Conservation (phyloP, 169 alveolate species). For the Pseudocohnilembus persalinus region DNA sequence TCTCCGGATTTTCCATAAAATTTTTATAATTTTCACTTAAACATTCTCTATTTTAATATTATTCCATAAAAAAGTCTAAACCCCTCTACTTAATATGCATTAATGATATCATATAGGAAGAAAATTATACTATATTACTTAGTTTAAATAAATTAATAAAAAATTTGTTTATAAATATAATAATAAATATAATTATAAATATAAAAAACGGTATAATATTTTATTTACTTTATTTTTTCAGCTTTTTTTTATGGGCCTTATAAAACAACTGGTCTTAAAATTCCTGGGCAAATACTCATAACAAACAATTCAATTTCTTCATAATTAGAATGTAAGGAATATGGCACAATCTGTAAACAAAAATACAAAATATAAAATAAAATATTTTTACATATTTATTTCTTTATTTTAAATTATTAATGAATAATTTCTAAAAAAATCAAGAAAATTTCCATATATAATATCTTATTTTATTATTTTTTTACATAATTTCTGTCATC, state of each 20-base stretch:
- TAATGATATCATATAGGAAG: constrained; percentile 40
- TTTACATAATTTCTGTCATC: constrained; percentile 47
- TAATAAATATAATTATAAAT: too few species aligned
- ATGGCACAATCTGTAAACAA: constrained; percentile 18
- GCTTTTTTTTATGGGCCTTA: constrained; percentile 9
- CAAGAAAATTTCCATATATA: too few species aligned
- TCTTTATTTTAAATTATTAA: not conserved
- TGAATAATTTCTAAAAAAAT: not conserved
- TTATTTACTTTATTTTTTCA: constrained; percentile 37
- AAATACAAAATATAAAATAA: not conserved
- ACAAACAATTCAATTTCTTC: constrained; percentile 42
- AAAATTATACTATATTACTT: constrained; percentile 40
- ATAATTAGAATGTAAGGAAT: constrained; percentile 40
- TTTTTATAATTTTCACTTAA: constrained; percentile 17
- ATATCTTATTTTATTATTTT: too few species aligned
- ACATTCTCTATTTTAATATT: constrained; percentile 24
- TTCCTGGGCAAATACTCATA: constrained; percentile 38
- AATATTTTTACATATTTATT: not conserved
- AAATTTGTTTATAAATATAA: too few species aligned
- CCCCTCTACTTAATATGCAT: constrained; percentile 41
- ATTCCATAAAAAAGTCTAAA: constrained; percentile 29
- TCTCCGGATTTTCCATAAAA: not conserved
- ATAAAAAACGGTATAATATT: too few species aligned
- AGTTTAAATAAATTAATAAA: too few species aligned
- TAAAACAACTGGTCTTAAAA: constrained; percentile 33